These are phyloP conservation scores for Mediolabrus comicus DNA, from an alignment of 108 stramenopile genomes.

Conservation along the genomic window DNA sequence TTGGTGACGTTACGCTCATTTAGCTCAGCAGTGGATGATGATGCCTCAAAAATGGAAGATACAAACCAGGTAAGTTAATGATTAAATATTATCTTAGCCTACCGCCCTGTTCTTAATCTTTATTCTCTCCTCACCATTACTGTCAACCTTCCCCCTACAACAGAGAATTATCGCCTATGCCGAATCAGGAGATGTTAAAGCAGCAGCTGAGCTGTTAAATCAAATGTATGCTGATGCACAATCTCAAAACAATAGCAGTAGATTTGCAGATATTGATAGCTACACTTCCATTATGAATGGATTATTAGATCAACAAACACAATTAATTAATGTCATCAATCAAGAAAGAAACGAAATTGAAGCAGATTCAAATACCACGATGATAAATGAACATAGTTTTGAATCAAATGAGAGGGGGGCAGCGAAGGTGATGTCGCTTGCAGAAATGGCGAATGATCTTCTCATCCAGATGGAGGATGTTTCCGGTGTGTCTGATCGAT, in stretches of 20 bases:
- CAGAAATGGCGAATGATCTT: constrained; percentile 38
- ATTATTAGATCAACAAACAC: constrained; percentile 25
- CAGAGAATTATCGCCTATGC: constrained; percentile 31
- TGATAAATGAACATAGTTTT: constrained; percentile 1
- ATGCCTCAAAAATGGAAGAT: not conserved
- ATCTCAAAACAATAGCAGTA: constrained; percentile 3
- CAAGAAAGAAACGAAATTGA: not conserved
- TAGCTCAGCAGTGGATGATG: not conserved
- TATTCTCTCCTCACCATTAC: not conserved
- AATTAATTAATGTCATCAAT: constrained; percentile 7
- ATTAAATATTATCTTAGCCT: not conserved
- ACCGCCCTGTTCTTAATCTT: not conserved
- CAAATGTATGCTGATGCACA: constrained; percentile 29
- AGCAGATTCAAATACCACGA: constrained; percentile 9
- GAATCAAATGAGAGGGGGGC: constrained; percentile 7
- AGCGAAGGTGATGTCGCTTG: constrained; percentile 16
- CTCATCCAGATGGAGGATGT: constrained; percentile 46
- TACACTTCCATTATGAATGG: constrained; percentile 40
- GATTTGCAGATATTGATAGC: constrained; percentile 39
- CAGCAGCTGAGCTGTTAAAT: constrained; percentile 24
- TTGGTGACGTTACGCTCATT: not conserved
- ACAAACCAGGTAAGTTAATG: not conserved
- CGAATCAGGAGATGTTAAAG: constrained; percentile 30
- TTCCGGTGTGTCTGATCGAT: constrained; percentile 43
- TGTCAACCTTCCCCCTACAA: not conserved